Evolutionary conservation across 2,329 filamentous ascomycete genomes (phyloP), one percentile per base, ranked within the genome.

Genomic region (Orbilia oligospora): DNA sequence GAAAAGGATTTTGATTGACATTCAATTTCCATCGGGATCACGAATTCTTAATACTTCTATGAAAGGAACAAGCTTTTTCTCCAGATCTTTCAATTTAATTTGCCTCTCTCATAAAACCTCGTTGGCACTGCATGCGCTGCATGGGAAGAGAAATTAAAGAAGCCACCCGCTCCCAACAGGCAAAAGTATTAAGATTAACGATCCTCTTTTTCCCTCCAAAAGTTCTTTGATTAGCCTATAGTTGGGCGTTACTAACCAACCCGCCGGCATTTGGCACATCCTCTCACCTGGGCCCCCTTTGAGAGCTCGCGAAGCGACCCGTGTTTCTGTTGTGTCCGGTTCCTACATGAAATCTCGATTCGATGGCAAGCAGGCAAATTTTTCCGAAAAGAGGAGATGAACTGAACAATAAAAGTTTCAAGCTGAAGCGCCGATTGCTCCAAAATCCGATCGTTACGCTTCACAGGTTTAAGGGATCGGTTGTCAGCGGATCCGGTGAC

Each of bases 111-210:
- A 38, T 30, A 20, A 64, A 72, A 67, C 36, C 53, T 48, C 38
- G 61, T 46, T 71, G 68, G 68, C 68, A 56, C 24, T 56, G 56
- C 68, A 65, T 71, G 56, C 68, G 30, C 36, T 55, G 55, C 68
- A 65, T 71, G 27, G 44, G 36, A 38, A 46, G 22, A 55, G 56
- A 71, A 56, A 71, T 71, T 64, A 65, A 55, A 30, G 56, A 61
- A 48, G 58, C 24, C 49, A 41, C 48, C 48, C 61, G 61, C 61
- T 41, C 36, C 36, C 22, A 61, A 49, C 63, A 67, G 70, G 70
- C 70, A 73, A 67, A 76, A 68, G 58, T 61, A 63, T 71, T 71
- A 77, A 71, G 73, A 77, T 77, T 77, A 77, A 67, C 41, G 44
- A 69, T 76, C 66, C 61, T 48, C 44, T 67, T 67, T 66, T 44